Conservation (phyloP, 2,329 filamentous ascomycete species). For the Cucurbitaria berberidis region DNA sequence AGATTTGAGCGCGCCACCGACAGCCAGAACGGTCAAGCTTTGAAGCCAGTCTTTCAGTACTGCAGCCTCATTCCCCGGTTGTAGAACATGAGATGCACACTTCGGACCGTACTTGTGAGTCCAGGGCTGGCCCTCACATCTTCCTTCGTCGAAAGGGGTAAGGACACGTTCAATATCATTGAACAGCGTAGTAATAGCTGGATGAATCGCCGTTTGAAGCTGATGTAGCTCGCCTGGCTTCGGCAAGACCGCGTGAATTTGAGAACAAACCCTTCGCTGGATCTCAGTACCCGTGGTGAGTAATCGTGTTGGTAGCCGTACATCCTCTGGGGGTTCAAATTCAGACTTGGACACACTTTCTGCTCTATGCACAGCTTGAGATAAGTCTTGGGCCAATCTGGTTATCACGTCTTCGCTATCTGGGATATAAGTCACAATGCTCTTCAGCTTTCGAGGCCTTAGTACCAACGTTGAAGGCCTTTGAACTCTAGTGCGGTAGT, state of each 20-base stretch:
- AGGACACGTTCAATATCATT: conserved; percentile 64
- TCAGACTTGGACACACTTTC: not conserved
- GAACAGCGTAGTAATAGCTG: conserved; percentile 66
- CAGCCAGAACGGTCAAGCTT: conserved; percentile 75
- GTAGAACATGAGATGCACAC: conserved; percentile 73
- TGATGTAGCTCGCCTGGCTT: conserved; percentile 7
- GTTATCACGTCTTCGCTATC: conserved; percentile 35
- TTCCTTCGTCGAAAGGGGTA: conserved; percentile 80
- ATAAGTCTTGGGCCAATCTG: conserved; percentile 28
- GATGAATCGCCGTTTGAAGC: conserved; percentile 51
- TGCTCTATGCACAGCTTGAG: conserved; percentile 1
- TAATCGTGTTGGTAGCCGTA: conserved; percentile 45
- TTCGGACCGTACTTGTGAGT: conserved; percentile 82
- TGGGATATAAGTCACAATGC: conserved; percentile 36
- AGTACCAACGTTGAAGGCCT: conserved; percentile 4
- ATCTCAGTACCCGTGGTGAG: conserved; percentile 50
- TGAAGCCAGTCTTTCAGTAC: conserved; percentile 83
- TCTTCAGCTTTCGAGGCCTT: conserved; percentile 48
- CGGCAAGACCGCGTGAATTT: conserved; percentile 27
- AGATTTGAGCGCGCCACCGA: conserved; percentile 62
- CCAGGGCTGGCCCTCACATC: conserved; percentile 78
- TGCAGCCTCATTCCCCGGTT: conserved; percentile 71
- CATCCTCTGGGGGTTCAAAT: conserved; percentile 28
- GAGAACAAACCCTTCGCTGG: conserved; percentile 44
- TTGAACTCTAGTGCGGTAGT: not conserved